Evolutionary conservation across 768 basidiomycete species (phyloP).

Genomic region (Rhodotorula taiwanensis): DNA sequence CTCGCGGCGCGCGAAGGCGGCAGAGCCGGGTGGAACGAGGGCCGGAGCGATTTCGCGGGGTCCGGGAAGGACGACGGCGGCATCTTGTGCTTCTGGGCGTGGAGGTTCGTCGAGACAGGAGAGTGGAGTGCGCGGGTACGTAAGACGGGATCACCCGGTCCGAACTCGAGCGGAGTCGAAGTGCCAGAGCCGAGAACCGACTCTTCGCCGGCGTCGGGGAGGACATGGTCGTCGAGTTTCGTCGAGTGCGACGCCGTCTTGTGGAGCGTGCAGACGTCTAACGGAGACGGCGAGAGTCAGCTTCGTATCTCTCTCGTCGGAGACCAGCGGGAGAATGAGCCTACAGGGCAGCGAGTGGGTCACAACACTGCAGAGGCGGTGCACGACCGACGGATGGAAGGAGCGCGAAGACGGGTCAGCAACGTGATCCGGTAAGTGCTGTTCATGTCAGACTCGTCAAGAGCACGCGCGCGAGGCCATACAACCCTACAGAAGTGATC

Average conservation of each 20-base stretch:
- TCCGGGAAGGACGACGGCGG: slow-evolving; percentile 28
- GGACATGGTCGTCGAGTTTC: slow-evolving; percentile 25
- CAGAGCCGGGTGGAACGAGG: slow-evolving; percentile 25
- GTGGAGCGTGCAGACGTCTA: slow-evolving; percentile 37
- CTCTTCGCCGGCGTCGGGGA: slow-evolving; percentile 18
- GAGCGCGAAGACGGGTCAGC: too few species aligned
- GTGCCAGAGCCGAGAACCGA: slow-evolving; percentile 28
- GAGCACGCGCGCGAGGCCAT: too few species aligned
- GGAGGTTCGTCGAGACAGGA: neutral
- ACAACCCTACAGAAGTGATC: too few species aligned
- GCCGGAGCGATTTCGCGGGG: slow-evolving; percentile 22
- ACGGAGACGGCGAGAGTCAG: neutral
- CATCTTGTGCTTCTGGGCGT: slow-evolving; percentile 18
- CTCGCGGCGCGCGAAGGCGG: slow-evolving; percentile 25
- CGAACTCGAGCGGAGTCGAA: slow-evolving; percentile 33
- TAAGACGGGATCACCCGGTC: slow-evolving; percentile 27
- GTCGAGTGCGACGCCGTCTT: slow-evolving; percentile 32
- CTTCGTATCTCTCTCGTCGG: neutral
- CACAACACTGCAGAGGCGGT: slow-evolving; percentile 32
- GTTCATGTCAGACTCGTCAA: too few species aligned
- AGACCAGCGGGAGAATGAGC: neutral
- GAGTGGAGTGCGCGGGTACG: slow-evolving; percentile 21
- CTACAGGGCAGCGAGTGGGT: slow-evolving; percentile 35
- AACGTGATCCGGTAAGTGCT: too few species aligned
- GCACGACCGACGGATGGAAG: too few species aligned